Conservation (phyloP, 1,284 basidiomycete species). For the Ustilago bromivora region DNA sequence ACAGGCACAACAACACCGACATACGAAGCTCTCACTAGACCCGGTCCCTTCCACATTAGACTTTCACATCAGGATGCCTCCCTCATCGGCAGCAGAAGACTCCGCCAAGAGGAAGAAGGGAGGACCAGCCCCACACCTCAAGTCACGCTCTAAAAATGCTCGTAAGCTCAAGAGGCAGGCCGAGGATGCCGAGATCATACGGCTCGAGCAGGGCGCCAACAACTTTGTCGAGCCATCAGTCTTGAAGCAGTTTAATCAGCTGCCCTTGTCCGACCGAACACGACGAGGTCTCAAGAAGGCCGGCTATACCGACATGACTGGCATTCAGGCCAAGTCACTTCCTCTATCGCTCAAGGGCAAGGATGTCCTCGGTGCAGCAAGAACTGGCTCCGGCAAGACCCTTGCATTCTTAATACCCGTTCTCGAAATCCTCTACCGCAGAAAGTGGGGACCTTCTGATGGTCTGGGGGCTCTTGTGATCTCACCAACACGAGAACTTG, state of each 20-base stretch:
- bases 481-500: slow-evolving; percentile 93
- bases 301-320: slow-evolving; percentile 65
- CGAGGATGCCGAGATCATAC: slow-evolving; percentile 59
- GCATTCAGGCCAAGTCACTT: slow-evolving; percentile 63
- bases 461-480: slow-evolving; percentile 92
- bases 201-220: slow-evolving; percentile 45
- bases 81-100: slow-evolving; percentile 34
- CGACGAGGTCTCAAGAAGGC: slow-evolving; percentile 62
- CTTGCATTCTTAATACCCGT: slow-evolving; percentile 83
- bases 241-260: slow-evolving; percentile 51
- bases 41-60: neutral
- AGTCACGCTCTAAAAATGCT: slow-evolving; percentile 55
- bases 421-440: slow-evolving; percentile 80
- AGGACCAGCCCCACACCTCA: slow-evolving; percentile 36
- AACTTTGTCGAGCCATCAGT: slow-evolving; percentile 36
- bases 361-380: slow-evolving; percentile 78
- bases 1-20: neutral
- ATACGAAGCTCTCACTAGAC: neutral
- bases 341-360: slow-evolving; percentile 60
- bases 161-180: slow-evolving; percentile 56
- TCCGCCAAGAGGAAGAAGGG: slow-evolving; percentile 48
- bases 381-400: slow-evolving; percentile 86
- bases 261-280: slow-evolving; percentile 63
- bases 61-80: slow-evolving; percentile 24
- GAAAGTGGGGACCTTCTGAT: slow-evolving; percentile 83